These are phyloP conservation scores for Xerocomus cyaneibrunnescens DNA, from an alignment of 1,284 basidiomycete species.

Conservation along the genomic window DNA sequence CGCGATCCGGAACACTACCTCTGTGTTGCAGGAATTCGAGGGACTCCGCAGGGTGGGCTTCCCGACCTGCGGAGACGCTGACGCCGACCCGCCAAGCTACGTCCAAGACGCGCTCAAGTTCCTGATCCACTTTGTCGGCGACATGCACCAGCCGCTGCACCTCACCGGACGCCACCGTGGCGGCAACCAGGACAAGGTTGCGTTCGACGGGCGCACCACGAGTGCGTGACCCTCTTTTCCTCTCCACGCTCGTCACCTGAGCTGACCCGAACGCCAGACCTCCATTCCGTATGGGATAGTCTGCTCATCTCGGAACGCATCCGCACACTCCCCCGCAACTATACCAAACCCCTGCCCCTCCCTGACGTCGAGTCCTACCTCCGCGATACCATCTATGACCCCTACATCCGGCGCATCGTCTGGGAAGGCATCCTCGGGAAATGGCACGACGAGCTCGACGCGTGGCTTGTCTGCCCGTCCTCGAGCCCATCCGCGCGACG, in stretches of 20 bases:
- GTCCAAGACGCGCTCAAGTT: constrained; percentile 70
- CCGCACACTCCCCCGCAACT: constrained; percentile 71
- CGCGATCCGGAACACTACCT: constrained; percentile 72
- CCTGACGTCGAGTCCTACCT: constrained; percentile 71
- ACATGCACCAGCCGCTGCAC: constrained; percentile 91
- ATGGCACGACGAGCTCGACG: constrained; percentile 58
- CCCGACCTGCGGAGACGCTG: constrained; percentile 1
- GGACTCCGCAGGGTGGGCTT: constrained; percentile 13
- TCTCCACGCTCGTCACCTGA: background rate
- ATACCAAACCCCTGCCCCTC: constrained; percentile 66
- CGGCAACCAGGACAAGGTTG: constrained; percentile 75
- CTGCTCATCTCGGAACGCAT: constrained; percentile 81
- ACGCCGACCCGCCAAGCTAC: constrained; percentile 24
- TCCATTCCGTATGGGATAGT: constrained; percentile 87
- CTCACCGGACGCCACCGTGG: constrained; percentile 83
- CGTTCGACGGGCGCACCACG: constrained; percentile 65
- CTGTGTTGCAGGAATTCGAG: constrained; percentile 52
- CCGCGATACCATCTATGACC: constrained; percentile 82
- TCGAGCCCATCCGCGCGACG: background rate
- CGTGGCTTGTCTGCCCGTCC: constrained; percentile 65
- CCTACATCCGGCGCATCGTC: constrained; percentile 84
- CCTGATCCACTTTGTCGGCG: constrained; percentile 87
- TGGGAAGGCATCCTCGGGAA: constrained; percentile 74
- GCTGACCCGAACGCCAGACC: constrained; percentile 43
- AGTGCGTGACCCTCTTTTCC: constrained; percentile 44